Percentiles rank a stretch among this genome's conserved stretches.
Evolutionary conservation across 352 stramenopile species (phyloP).

Genomic region (Proteromonas lacertae): DNA sequence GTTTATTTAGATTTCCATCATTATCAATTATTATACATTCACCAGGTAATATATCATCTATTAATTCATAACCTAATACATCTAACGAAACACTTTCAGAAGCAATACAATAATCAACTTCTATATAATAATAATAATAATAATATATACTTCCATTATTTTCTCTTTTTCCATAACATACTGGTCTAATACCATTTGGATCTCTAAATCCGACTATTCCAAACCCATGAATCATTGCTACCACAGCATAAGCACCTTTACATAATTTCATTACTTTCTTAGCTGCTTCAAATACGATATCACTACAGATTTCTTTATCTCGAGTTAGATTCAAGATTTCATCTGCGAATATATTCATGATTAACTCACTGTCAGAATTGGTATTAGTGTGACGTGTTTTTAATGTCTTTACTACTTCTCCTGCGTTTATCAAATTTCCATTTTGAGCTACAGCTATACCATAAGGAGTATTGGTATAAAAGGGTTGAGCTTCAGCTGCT

Average conservation of each 20-base stretch:
- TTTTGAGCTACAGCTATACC: conserved; percentile 87
- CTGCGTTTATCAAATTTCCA: conserved; percentile 92
- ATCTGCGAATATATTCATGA: conserved; percentile 93
- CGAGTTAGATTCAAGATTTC: conserved; percentile 22
- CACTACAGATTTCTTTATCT: conserved; percentile 13
- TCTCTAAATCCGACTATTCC: conserved; percentile 91
- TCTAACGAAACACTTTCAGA: conserved; percentile 93
- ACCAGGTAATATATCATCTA: conserved; percentile 54
- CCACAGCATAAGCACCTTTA: conserved; percentile 70
- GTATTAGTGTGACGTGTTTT: conserved; percentile 82
- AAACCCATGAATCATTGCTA: conserved; percentile 82
- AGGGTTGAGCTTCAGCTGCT: conserved; percentile 49
- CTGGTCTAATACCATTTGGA: conserved; percentile 74
- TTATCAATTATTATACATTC: conserved; percentile 78
- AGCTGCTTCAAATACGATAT: conserved; percentile 46
- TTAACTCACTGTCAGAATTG: conserved; percentile 83
- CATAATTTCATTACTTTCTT: conserved; percentile 63
- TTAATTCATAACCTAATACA: conserved; percentile 25
- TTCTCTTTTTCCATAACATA: conserved; percentile 50
- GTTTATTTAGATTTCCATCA: conserved; percentile 34
- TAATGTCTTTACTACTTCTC: conserved; percentile 59
- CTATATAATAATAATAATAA: no score
- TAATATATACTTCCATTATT: not conserved
- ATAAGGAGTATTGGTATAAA: conserved; percentile 98
- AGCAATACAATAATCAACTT: conserved; percentile 60